Conservation (phyloP, 371 early-diverging fungal genomes). For the Mortierella sp. region DNA sequence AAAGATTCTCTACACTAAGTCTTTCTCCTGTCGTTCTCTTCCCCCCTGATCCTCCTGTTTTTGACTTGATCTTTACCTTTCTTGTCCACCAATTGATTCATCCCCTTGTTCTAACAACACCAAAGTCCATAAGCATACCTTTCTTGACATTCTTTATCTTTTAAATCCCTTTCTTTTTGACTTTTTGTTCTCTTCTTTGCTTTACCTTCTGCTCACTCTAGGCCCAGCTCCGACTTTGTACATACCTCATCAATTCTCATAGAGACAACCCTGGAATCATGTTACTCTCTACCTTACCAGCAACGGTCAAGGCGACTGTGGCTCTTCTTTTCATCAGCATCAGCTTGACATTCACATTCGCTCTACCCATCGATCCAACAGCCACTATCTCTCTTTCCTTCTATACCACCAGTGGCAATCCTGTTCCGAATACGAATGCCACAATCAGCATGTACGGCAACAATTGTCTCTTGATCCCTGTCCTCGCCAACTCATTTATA, state of each 20-base stretch:
- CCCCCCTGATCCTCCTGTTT: slow-evolving; percentile 18
- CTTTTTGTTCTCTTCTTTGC: not conserved
- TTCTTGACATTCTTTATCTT: not conserved
- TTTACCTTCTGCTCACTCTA: not conserved
- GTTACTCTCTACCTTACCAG: slow-evolving; percentile 4
- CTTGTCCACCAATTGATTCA: not conserved
- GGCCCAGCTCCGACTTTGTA: not conserved
- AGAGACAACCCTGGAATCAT: not conserved
- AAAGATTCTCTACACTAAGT: not conserved
- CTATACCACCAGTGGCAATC: slow-evolving; percentile 6
- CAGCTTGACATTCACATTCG: not conserved
- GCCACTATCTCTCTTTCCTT: slow-evolving; percentile 19
- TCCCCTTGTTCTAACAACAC: not conserved
- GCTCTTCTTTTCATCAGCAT: slow-evolving; percentile 8
- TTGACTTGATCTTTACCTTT: not conserved
- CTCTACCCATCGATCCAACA: slow-evolving; percentile 7
- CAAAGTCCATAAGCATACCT: not conserved
- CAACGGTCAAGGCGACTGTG: not conserved
- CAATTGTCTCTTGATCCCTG: slow-evolving; percentile 21
- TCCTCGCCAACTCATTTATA: slow-evolving; percentile 15
- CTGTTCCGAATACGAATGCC: slow-evolving; percentile 10
- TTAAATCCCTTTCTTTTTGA: not conserved
- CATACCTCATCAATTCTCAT: not conserved
- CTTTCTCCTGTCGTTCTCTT: slow-evolving; percentile 3
- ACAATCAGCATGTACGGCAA: not conserved